Percentiles rank a stretch among this genome's conserved stretches.
phyloP scores from a whole-genome alignment of 495 filamentous ascomycete species.

The Diplogelasinospora grovesii region DNA sequence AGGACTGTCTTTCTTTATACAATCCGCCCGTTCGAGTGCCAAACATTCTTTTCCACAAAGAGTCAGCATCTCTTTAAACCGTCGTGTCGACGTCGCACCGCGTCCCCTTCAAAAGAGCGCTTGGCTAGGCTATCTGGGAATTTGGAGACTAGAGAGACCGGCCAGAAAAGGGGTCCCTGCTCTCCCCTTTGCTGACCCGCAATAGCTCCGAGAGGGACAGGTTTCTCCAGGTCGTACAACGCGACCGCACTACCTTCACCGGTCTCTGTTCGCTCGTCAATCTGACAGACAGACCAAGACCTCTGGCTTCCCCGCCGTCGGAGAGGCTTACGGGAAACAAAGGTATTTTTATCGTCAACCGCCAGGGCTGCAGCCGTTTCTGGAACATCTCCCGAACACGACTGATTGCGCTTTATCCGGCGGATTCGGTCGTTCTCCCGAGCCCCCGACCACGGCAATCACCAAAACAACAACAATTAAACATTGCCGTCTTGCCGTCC shows the following conservation, averaged over 20 bases:
- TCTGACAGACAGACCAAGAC: slow-evolving; percentile 6
- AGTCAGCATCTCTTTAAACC: too few species aligned
- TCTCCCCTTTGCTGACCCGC: background rate
- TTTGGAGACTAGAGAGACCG: slow-evolving; percentile 4
- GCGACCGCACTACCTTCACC: slow-evolving; percentile 5
- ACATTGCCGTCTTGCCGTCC: too few species aligned
- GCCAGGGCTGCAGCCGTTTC: too few species aligned
- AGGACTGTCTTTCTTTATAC: background rate
- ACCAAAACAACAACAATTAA: too few species aligned
- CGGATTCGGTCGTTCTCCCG: too few species aligned
- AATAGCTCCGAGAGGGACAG: background rate
- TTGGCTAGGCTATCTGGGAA: slow-evolving; percentile 11
- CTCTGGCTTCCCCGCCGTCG: background rate
- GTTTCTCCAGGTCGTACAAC: slow-evolving; percentile 9
- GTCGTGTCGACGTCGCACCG: slow-evolving; percentile 5
- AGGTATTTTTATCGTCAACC: too few species aligned
- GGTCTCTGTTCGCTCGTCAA: background rate
- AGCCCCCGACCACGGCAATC: too few species aligned
- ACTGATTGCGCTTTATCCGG: too few species aligned
- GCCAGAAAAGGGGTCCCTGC: slow-evolving; percentile 3
- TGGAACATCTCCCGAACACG: too few species aligned
- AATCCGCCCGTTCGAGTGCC: too few species aligned
- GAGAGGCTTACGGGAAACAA: background rate
- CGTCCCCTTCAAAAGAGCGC: slow-evolving; percentile 5
- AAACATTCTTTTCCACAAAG: too few species aligned